Conservation (phyloP, 148 eudicot species). For the Persicaria tinctoria region DNA sequence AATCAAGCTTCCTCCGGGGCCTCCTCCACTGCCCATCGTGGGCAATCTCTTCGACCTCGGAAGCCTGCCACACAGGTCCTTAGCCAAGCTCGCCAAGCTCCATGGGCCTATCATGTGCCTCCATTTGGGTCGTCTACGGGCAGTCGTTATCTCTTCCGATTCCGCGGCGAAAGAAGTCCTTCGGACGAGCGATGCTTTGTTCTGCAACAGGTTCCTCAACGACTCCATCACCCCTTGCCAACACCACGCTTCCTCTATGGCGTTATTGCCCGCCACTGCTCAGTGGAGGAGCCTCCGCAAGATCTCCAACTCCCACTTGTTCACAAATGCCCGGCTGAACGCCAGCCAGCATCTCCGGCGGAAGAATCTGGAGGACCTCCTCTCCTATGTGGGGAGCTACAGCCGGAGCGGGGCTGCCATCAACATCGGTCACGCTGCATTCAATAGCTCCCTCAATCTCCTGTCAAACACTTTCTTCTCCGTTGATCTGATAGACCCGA, state of each 20-base stretch:
- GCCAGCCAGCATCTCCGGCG: neutral
- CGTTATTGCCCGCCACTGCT: neutral
- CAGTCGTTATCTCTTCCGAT: neutral
- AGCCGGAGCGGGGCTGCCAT: neutral
- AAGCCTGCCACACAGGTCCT: too few relatives aligned
- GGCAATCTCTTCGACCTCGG: too few relatives aligned
- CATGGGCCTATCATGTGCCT: constrained; percentile 11
- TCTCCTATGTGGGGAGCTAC: neutral
- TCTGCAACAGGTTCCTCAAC: neutral
- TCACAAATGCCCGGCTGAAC: neutral
- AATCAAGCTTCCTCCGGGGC: too few relatives aligned
- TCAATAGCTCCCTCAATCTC: neutral
- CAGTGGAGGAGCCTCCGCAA: constrained; percentile 4
- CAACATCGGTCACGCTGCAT: neutral
- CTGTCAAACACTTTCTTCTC: constrained; percentile 8
- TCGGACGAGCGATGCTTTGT: neutral
- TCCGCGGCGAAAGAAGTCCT: constrained; percentile 4
- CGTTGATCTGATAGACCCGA: constrained; percentile 5
- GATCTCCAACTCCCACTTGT: constrained; percentile 5
- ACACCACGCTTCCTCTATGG: neutral
- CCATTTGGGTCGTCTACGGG: neutral
- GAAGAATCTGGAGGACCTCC: constrained; percentile 5
- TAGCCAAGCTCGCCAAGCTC: constrained; percentile 4
- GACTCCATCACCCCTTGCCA: neutral
- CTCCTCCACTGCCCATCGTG: too few relatives aligned